Base-by-base conservation (phyloP, 257 asterid genomes). In the Oldenlandia corymbosa region DNA sequence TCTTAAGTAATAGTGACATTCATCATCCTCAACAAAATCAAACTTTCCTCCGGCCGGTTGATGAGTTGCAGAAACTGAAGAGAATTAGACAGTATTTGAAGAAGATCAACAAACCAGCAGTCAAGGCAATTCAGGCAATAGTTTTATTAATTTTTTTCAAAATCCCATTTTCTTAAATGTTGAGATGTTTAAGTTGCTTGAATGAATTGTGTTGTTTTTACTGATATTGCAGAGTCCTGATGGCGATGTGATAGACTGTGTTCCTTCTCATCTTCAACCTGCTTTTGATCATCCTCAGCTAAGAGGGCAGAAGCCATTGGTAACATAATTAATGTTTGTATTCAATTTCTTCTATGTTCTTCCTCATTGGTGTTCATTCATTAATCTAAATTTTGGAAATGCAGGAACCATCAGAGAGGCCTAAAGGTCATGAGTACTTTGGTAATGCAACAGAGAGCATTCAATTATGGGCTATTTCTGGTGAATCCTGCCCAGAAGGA, bases 231-330 rank as follows among this genome's bases (percentile, higher is more conserved):
- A 92, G 99, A 92, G 99, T 76, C 83, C 89, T 1, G 93, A 87
- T 76, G 99, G 99, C 7, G 99, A 92, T 83, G 20, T 68, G 7
- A 79, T 92, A 49, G 96, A 87, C 34, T 92, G 99, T 71, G 85
- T 92, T 39, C 57, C 66, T 59, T 60, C 96, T 59, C 95, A 92
- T 80, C 96, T 84, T 73, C 99, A 92, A 62, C 99, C 99, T 27
- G 99, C 97, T 58, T 92, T 92, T 72, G 96, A 92, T 75, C 99
- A 92, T 69, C 99, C 95, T 60, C 57, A 45, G 66, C 96, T 92
- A 31, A 92, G 79, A 77, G 96, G 97, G 1, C 90, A 89, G 71
- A 89, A 82, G 76, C 97, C 98, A 75, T 54, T 88, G 95, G 98
- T 91, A 82, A 23, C 46, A 37, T 5, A 60, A 23, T 50, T 37